These are phyloP conservation scores for Claviceps cyperi DNA, from an alignment of 2,329 filamentous ascomycete genomes.

Conservation along the genomic window DNA sequence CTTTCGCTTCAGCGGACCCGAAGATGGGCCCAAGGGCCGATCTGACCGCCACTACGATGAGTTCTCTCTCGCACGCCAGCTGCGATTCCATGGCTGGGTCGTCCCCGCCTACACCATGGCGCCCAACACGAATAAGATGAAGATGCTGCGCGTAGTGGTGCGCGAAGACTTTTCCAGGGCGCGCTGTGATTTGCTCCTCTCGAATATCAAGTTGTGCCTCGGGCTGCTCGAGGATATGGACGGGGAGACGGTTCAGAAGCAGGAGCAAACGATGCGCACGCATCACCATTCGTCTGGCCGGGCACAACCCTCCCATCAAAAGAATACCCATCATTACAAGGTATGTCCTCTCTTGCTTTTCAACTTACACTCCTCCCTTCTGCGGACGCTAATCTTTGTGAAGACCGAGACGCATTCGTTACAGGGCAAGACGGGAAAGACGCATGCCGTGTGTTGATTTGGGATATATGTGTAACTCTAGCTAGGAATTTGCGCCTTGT, in stretches of 20 bases:
- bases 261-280: slow-evolving; percentile 48
- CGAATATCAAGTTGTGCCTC: slow-evolving; percentile 66
- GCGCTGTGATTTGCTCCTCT: slow-evolving; percentile 64
- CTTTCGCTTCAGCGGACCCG: slow-evolving; percentile 55
- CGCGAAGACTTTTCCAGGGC: slow-evolving; percentile 80
- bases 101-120: slow-evolving; percentile 97
- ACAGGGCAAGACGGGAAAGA: slow-evolving; percentile 83
- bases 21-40: slow-evolving; percentile 23
- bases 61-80: slow-evolving; percentile 68
- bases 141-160: slow-evolving; percentile 86
- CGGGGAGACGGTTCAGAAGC: slow-evolving; percentile 50
- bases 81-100: slow-evolving; percentile 80
- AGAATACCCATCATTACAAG: slow-evolving; percentile 23
- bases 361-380: not conserved
- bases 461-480: not conserved
- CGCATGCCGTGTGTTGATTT: slow-evolving; percentile 62
- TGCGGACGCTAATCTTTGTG: not conserved
- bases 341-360: slow-evolving; percentile 21
- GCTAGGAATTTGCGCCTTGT: not conserved
- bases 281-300: slow-evolving; percentile 40
- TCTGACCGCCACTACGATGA: slow-evolving; percentile 54
- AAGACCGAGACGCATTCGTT: slow-evolving; percentile 74
- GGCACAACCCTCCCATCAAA: slow-evolving; percentile 30
- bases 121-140: slow-evolving; percentile 66
- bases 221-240: slow-evolving; percentile 62